Percentiles rank a stretch among this genome's conserved stretches.
phyloP scores from a whole-genome alignment of 345 rosid species.

The Murraya koenigii region DNA sequence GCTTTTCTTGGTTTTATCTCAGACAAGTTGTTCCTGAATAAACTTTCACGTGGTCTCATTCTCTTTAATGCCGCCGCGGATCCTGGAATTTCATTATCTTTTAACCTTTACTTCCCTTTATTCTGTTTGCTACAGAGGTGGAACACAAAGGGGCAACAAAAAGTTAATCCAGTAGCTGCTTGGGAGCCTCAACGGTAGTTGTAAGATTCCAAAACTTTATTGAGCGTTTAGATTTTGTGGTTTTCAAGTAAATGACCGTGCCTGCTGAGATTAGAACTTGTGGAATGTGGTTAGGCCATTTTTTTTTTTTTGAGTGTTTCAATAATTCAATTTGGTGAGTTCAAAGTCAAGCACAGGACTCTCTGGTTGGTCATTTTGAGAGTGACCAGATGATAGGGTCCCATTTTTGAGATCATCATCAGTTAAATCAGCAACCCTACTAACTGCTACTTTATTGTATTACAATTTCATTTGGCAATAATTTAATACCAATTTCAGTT shows the following conservation, averaged over 20 bases:
- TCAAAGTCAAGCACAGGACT: constrained; percentile 9
- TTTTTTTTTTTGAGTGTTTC: background rate
- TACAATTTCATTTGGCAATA: background rate
- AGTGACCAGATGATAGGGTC: constrained; percentile 1
- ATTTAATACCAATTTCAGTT: background rate
- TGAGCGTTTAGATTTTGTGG: background rate
- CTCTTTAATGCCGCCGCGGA: constrained; percentile 4
- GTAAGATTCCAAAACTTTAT: background rate
- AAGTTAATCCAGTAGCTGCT: background rate
- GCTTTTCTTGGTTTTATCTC: background rate
- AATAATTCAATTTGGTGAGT: background rate
- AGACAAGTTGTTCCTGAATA: background rate
- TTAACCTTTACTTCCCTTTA: background rate
- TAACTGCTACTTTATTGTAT: constrained; percentile 1
- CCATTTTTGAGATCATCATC: constrained; percentile 17
- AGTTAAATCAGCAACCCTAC: constrained; percentile 14
- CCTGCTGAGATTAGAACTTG: background rate
- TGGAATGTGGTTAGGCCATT: background rate
- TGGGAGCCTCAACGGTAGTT: background rate
- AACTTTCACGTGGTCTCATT: constrained; percentile 5
- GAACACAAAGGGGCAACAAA: background rate
- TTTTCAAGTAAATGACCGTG: constrained; percentile 4
- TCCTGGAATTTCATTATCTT: constrained; percentile 4
- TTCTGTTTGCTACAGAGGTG: background rate
- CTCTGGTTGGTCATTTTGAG: constrained; percentile 11